Conservation (phyloP, 164 flowering plant species). For the Tetracentron sinense region DNA sequence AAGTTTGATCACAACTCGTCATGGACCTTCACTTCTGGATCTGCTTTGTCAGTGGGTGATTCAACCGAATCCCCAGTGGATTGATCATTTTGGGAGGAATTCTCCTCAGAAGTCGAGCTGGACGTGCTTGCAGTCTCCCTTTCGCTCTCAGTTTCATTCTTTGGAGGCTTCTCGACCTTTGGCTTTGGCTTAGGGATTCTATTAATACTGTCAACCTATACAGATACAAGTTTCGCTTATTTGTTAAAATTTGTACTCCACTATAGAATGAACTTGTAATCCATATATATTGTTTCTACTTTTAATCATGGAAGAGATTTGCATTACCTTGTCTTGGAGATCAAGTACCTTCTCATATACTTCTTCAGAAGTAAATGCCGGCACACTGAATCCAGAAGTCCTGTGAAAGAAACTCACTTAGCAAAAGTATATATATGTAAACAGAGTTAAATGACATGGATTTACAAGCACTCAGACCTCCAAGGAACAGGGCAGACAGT, state of each 20-base stretch:
- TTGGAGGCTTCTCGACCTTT: slow-evolving; percentile 69
- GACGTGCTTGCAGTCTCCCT: slow-evolving; percentile 12
- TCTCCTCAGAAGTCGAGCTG: slow-evolving; percentile 18
- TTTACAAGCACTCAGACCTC: not conserved
- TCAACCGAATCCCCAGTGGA: slow-evolving; percentile 12
- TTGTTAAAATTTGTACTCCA: not conserved
- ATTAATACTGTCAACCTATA: slow-evolving; percentile 63
- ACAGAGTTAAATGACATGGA: not conserved
- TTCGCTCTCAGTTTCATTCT: slow-evolving; percentile 47
- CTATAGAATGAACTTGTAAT: not conserved
- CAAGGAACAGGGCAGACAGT: not conserved
- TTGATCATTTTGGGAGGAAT: slow-evolving; percentile 16
- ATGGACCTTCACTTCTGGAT: slow-evolving; percentile 8
- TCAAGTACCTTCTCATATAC: slow-evolving; percentile 48
- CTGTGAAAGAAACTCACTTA: slow-evolving; percentile 30
- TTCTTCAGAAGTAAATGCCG: slow-evolving; percentile 80
- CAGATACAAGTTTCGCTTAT: not conserved
- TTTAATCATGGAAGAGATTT: no score
- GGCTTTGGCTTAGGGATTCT: slow-evolving; percentile 96
- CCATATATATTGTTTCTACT: not conserved
- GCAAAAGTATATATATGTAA: not conserved
- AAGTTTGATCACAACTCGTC: slow-evolving; percentile 26
- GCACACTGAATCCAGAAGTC: slow-evolving; percentile 49
- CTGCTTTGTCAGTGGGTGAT: slow-evolving; percentile 16
- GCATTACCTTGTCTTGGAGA: slow-evolving; percentile 74